A percentile compares a stretch with the other conserved stretches of the same genome.
phyloP scores from a whole-genome alignment of 805 yeast species.

The Ogataea paradorogensis region DNA sequence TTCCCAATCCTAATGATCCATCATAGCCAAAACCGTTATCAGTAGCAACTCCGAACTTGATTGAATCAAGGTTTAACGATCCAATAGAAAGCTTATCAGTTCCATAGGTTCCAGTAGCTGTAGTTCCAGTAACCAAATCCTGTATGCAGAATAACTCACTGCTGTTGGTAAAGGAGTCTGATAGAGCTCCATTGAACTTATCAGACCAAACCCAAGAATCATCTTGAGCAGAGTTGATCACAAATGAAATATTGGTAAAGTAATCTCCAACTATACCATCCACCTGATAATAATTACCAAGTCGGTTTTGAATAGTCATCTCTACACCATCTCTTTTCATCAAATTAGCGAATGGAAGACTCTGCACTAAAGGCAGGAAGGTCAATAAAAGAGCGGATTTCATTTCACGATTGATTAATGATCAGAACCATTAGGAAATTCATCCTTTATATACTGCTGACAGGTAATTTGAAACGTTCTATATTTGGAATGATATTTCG shows the following conservation, averaged over 20 bases:
- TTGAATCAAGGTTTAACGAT: slow-evolving; percentile 8
- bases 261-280: slow-evolving; percentile 29
- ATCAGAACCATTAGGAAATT: neutral
- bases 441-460: slow-evolving; percentile 6
- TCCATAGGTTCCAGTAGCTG: slow-evolving; percentile 21
- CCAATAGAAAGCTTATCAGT: slow-evolving; percentile 17
- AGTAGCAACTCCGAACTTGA: slow-evolving; percentile 23
- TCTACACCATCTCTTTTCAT: slow-evolving; percentile 11
- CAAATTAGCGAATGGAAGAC: slow-evolving; percentile 4
- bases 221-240: slow-evolving; percentile 32
- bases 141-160: slow-evolving; percentile 13
- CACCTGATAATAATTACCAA: slow-evolving; percentile 21
- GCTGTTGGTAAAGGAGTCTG: slow-evolving; percentile 10
- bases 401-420: neutral
- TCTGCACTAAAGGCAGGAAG: slow-evolving; percentile 3
- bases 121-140: slow-evolving; percentile 11
- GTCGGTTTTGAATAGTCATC: slow-evolving; percentile 13
- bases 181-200: slow-evolving; percentile 9
- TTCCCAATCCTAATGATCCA: slow-evolving; percentile 25
- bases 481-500: neutral
- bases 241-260: slow-evolving; percentile 21
- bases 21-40: slow-evolving; percentile 13
- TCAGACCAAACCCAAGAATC: slow-evolving; percentile 30
- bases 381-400: slow-evolving; percentile 1
- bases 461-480: slow-evolving; percentile 5